These are phyloP conservation scores for Begonia fuchsioides DNA, from an alignment of 306 rosid species.

Conservation along the genomic window DNA sequence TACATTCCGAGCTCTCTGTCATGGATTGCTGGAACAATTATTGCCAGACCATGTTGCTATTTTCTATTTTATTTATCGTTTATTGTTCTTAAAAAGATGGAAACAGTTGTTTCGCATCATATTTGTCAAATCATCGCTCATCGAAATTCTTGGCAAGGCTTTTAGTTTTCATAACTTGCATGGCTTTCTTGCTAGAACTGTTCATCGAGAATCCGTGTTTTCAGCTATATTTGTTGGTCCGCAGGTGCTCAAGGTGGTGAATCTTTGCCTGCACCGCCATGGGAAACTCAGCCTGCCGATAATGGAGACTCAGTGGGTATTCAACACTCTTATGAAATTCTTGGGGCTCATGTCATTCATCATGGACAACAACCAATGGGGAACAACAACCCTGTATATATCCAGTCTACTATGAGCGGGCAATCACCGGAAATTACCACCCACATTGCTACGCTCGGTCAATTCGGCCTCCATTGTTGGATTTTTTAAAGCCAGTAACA, in stretches of 20 bases:
- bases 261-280: slow-evolving; percentile 79
- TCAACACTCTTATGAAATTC: slow-evolving; percentile 53
- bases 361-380: slow-evolving; percentile 44
- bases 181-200: no score
- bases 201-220: no score
- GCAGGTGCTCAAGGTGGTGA: slow-evolving; percentile 52
- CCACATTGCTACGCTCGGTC: slow-evolving; percentile 35
- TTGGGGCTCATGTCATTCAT: slow-evolving; percentile 36
- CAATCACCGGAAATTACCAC: not conserved
- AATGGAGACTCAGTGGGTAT: slow-evolving; percentile 29
- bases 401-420: slow-evolving; percentile 38
- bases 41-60: no score
- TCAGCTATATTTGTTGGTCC: slow-evolving; percentile 1
- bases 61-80: no score
- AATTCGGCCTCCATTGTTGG: slow-evolving; percentile 26
- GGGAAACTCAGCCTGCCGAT: slow-evolving; percentile 69
- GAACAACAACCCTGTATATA: slow-evolving; percentile 39
- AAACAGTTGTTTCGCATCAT: no score
- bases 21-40: no score
- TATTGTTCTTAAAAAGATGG: no score
- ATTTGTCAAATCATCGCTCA: no score
- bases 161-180: no score
- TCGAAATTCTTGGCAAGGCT: no score
- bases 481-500: no score
- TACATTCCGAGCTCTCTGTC: no score